Conservation (phyloP, 495 filamentous ascomycete species). For the Aspergillus asperescens region DNA sequence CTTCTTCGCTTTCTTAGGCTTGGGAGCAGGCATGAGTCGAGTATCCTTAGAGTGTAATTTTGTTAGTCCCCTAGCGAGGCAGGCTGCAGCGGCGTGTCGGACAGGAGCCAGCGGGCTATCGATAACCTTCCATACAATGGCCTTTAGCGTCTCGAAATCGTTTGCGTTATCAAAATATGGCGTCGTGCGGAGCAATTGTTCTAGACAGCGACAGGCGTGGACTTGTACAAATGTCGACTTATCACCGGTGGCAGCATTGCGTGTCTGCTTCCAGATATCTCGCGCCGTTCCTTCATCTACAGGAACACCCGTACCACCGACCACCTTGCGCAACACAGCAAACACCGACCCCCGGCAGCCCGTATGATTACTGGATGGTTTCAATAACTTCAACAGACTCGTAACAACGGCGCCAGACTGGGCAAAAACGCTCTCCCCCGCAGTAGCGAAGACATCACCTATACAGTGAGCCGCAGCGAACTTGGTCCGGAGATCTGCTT, state of each 20-base stretch:
- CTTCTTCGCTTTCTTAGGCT: conserved; percentile 69
- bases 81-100: conserved; percentile 81
- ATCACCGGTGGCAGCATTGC: conserved; percentile 69
- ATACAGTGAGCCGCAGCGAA: conserved; percentile 88
- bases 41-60: conserved; percentile 68
- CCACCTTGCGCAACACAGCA: conserved; percentile 68
- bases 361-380: conserved; percentile 71
- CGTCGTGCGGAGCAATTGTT: conserved; percentile 63
- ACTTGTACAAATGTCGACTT: conserved; percentile 79
- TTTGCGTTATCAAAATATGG: conserved; percentile 80
- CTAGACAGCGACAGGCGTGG: conserved; percentile 74
- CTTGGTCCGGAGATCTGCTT: conserved; percentile 68
- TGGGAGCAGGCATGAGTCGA: conserved; percentile 50
- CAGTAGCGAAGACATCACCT: conserved; percentile 80
- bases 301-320: conserved; percentile 63
- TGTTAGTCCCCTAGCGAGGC: conserved; percentile 70
- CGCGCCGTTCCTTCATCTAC: conserved; percentile 80
- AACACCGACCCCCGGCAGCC: conserved; percentile 82
- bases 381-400: conserved; percentile 70
- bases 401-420: conserved; percentile 69
- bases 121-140: conserved; percentile 73
- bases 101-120: conserved; percentile 71
- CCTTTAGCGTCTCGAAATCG: conserved; percentile 84
- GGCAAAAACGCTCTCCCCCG: conserved; percentile 89
- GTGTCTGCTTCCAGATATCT: conserved; percentile 89